These are phyloP conservation scores for Colletotrichum echinochloae DNA, from an alignment of 2,329 filamentous ascomycete species.

Conservation along the genomic window DNA sequence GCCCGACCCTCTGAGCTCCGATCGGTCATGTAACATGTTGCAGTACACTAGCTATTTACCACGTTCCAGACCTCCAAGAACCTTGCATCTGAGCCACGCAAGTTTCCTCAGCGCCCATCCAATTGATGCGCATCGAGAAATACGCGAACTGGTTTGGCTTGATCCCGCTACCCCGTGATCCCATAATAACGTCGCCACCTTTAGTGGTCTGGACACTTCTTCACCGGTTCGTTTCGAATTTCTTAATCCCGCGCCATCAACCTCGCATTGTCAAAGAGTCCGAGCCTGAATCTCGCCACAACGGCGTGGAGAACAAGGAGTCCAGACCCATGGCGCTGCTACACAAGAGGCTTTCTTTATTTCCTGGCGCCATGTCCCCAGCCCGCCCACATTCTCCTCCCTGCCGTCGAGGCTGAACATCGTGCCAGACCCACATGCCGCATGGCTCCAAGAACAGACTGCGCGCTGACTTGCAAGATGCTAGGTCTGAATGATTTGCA, in stretches of 20 bases:
- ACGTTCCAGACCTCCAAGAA: slow-evolving; percentile 12
- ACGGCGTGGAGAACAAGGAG: slow-evolving; percentile 18
- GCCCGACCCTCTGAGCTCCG: too few relatives aligned
- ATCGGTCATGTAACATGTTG: neutral
- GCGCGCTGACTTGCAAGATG: neutral
- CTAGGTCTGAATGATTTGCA: neutral
- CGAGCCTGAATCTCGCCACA: slow-evolving; percentile 25
- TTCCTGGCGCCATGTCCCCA: neutral
- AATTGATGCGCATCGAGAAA: neutral
- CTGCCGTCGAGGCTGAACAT: neutral
- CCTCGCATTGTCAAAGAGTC: slow-evolving; percentile 9
- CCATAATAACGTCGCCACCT: slow-evolving; percentile 20
- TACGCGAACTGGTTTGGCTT: slow-evolving; percentile 15
- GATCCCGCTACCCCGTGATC: slow-evolving; percentile 9
- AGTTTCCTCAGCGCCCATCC: neutral
- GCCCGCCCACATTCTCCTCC: neutral
- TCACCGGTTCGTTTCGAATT: slow-evolving; percentile 19
- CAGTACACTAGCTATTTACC: neutral
- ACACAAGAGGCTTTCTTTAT: neutral
- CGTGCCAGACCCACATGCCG: neutral
- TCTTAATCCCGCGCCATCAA: slow-evolving; percentile 10
- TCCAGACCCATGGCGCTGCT: neutral
- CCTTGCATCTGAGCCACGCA: slow-evolving; percentile 14
- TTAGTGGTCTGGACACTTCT: neutral
- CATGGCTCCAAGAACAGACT: neutral